Evolutionary conservation across 2,329 filamentous ascomycete genomes (phyloP), one percentile per base, ranked within the genome.

Genomic region (Diplodia intermedia): DNA sequence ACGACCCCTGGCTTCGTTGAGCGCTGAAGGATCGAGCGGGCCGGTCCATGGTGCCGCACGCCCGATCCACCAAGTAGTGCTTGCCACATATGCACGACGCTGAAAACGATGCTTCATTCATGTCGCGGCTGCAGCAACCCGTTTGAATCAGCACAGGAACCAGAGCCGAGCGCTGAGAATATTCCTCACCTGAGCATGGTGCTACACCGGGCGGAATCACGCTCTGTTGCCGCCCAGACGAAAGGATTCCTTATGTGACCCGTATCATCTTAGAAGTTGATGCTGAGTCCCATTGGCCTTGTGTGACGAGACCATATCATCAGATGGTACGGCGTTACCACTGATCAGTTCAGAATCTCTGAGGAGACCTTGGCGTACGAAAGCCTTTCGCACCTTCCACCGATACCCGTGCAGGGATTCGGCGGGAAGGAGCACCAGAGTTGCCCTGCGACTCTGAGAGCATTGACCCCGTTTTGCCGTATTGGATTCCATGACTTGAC

Each of bases 21-120:
- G 33, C 20, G 47, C 7, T 18, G n/a, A 52, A 52, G 60, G 47
- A 52, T 52, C 29, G 31, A 12, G 14, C 60, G 60, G 60, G 29
- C 60, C 60, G 60, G 15, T 38, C 60, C 60, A 52, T 53, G 15
- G 60, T 63, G 43, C 31, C 20, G 47, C 60, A 63, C 36, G 60
- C 47, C 31, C 29, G 29, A 52, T 36, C 11, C 57, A 33, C 20
- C 31, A 15, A 38, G 47, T 20, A 33, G 23, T 26, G 31, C 12
- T 52, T 52, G 29, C 47, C 31, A 43, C 40, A 31, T 20, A 63
- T 63, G 60, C 60, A 38, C 20, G 50, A 49, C 60, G 60, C 60
- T 23, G n/a, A 49, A 63, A 36, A n/a, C 9, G 60, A 63, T 15
- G 23, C 38, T 49, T 63, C 47, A 33, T 63, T 47, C 60, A 26